Conservation (phyloP, 768 basidiomycete species). For the Tulasnella sp. region DNA sequence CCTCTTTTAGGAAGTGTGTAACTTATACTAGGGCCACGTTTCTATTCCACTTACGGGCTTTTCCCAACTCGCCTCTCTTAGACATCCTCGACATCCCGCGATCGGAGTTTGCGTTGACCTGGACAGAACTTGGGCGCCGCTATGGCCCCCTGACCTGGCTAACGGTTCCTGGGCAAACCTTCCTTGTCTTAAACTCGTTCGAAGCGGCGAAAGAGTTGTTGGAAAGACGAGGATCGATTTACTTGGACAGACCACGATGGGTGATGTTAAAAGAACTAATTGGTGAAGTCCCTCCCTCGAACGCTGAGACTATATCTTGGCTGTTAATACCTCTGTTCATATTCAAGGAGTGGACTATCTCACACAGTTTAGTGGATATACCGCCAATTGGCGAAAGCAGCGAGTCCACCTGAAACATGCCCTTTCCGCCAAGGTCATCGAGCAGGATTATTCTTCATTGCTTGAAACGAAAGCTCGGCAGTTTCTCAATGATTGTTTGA, state of each 20-base stretch:
- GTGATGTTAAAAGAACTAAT: background rate
- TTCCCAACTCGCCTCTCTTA: background rate
- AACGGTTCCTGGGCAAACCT: background rate
- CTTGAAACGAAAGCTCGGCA: background rate
- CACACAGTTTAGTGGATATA: background rate
- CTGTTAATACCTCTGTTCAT: background rate
- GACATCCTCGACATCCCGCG: conserved; percentile 10
- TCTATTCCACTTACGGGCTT: too few relatives aligned
- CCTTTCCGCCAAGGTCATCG: background rate
- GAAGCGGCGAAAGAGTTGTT: conserved; percentile 11
- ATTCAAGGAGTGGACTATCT: background rate
- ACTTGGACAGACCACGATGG: background rate
- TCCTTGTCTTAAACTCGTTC: background rate
- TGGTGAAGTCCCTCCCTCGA: background rate
- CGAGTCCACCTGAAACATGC: background rate
- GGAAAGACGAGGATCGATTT: background rate
- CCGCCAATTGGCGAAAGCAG: background rate
- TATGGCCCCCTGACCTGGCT: conserved; percentile 20
- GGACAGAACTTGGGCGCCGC: background rate
- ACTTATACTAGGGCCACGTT: too few relatives aligned
- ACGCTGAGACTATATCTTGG: background rate
- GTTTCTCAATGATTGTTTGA: background rate
- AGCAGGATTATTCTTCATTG: background rate
- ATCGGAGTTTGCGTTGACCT: background rate
- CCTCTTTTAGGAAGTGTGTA: background rate